Conservation (phyloP, 176 grass and related monocot species). For the Oryza glumipatula region DNA sequence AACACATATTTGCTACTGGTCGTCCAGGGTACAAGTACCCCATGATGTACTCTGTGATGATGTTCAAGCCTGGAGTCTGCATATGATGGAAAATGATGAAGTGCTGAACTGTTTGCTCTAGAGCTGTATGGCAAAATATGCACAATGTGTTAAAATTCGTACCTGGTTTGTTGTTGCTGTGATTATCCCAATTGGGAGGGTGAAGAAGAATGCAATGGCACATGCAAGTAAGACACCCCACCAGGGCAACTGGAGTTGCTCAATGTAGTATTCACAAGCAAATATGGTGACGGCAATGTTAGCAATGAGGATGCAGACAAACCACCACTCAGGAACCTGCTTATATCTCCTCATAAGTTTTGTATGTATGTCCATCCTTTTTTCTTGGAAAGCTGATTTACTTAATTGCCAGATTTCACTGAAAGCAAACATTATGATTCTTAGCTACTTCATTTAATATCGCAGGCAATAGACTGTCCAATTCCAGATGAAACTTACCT, state of each 20-base stretch:
- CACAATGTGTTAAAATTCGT: neutral
- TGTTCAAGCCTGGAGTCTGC: slow-evolving; percentile 86
- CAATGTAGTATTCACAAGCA: slow-evolving; percentile 92
- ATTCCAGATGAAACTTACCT: slow-evolving; percentile 52
- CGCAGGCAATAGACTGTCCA: neutral
- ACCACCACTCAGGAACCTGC: slow-evolving; percentile 91
- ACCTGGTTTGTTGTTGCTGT: slow-evolving; percentile 96
- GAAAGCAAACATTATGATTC: neutral
- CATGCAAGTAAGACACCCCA: slow-evolving; percentile 95
- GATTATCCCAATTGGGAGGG: slow-evolving; percentile 91
- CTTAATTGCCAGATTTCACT: slow-evolving; percentile 94
- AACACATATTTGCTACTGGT: slow-evolving; percentile 94
- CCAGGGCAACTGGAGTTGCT: slow-evolving; percentile 95
- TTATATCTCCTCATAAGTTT: slow-evolving; percentile 86
- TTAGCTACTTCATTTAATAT: slow-evolving; percentile 15
- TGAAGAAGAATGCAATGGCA: slow-evolving; percentile 79
- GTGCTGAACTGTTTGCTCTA: neutral
- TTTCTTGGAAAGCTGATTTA: slow-evolving; percentile 81
- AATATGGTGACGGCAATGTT: slow-evolving; percentile 75
- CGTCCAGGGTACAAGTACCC: slow-evolving; percentile 86
- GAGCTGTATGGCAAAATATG: neutral
- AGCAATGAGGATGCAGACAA: slow-evolving; percentile 71
- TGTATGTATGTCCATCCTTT: slow-evolving; percentile 83
- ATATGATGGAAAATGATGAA: neutral
- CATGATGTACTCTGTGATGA: slow-evolving; percentile 95